These are phyloP conservation scores for Myxozyma sirexii DNA, from an alignment of 805 yeast species.

Conservation along the genomic window DNA sequence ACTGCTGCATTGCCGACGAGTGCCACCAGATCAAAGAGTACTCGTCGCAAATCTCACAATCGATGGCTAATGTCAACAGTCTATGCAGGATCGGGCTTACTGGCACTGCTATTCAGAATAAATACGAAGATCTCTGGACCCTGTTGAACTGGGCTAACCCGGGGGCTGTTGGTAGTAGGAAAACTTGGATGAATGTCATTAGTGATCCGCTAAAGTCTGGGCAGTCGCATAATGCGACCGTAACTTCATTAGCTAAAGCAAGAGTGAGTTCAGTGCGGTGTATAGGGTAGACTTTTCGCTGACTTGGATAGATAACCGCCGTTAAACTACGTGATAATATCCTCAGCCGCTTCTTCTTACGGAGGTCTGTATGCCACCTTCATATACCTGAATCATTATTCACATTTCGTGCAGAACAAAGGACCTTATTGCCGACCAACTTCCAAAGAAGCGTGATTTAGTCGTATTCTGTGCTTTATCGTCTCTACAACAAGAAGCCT, in stretches of 20 bases:
- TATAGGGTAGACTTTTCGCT: neutral
- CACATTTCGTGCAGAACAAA: constrained; percentile 17
- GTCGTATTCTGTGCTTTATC: constrained; percentile 27
- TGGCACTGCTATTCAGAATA: constrained; percentile 31
- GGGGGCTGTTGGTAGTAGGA: constrained; percentile 13
- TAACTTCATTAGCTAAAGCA: constrained; percentile 13
- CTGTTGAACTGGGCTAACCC: constrained; percentile 30
- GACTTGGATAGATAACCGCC: neutral
- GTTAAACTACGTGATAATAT: constrained; percentile 1
- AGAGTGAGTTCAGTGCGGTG: neutral
- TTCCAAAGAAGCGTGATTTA: constrained; percentile 28
- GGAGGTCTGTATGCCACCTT: neutral
- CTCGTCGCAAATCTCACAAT: constrained; percentile 15
- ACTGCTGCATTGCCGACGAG: constrained; percentile 27
- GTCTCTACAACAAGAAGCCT: constrained; percentile 22
- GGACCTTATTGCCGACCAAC: constrained; percentile 28
- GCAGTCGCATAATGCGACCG: constrained; percentile 24
- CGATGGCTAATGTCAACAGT: constrained; percentile 20
- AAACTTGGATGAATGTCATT: constrained; percentile 13
- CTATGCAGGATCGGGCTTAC: constrained; percentile 31
- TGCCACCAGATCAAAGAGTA: constrained; percentile 23
- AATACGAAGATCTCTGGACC: constrained; percentile 29
- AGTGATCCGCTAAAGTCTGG: constrained; percentile 25
- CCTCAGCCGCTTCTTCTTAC: neutral
- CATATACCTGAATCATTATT: neutral